Evolutionary conservation across 345 rosid genomes (phyloP).

Genomic region (Sisymbrium altissimum): DNA sequence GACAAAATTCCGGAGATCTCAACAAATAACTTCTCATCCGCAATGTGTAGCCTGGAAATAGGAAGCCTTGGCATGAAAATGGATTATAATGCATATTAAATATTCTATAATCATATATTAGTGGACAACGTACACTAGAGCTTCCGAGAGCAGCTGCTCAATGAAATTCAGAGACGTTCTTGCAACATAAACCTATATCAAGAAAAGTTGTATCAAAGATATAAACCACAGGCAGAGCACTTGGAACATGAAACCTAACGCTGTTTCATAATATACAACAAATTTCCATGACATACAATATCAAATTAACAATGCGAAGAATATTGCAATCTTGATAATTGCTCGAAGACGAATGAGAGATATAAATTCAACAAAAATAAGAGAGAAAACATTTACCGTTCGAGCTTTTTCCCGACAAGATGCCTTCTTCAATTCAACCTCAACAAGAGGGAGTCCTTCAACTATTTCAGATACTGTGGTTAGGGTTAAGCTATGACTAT

Average conservation of each 20-base stretch:
- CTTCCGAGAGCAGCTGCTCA: conserved; percentile 59
- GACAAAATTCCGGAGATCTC: conserved; percentile 50
- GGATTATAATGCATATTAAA: not conserved
- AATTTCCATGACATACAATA: not conserved
- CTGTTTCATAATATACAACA: not conserved
- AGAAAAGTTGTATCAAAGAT: not conserved
- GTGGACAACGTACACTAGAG: conserved; percentile 49
- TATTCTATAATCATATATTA: not conserved
- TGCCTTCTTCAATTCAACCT: conserved; percentile 83
- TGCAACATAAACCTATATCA: conserved; percentile 52
- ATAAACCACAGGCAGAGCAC: not conserved
- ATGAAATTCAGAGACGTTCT: conserved; percentile 55
- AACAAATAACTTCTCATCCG: conserved; percentile 53
- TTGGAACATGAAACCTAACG: not conserved
- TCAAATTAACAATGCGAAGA: not conserved
- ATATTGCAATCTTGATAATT: not conserved
- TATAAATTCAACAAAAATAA: not conserved
- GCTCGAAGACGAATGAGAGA: not conserved
- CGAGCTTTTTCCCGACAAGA: conserved; percentile 69
- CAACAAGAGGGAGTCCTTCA: conserved; percentile 62
- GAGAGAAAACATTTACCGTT: conserved; percentile 42
- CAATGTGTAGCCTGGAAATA: conserved; percentile 61
- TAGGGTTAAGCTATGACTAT: conserved; percentile 5
- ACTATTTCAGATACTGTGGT: conserved; percentile 40
- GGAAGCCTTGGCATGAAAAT: not conserved